Evolutionary conservation across 2,329 filamentous ascomycete genomes (phyloP), one percentile per base, ranked within the genome.

Genomic region (Calonectria pteridis): DNA sequence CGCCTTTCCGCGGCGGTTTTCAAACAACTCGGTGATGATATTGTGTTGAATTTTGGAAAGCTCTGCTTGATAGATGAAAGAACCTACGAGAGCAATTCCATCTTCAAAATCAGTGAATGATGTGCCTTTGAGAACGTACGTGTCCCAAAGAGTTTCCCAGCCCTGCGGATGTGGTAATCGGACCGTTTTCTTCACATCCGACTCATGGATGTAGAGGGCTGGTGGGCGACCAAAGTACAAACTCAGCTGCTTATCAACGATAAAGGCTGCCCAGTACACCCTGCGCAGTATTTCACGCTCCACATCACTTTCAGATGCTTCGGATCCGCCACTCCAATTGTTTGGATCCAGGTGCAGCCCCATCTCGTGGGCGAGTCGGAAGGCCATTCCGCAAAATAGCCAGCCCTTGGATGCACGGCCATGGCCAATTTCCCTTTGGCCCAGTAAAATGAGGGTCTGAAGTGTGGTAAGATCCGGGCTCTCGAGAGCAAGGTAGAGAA

Each of bases 311-410:
- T 87, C 85, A 4, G 81, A 80, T 13, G 82, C 82, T 40, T 87
- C 85, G 5, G 81, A 80, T 10, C 83, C 82, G 26, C 82, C 81
- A 53, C 85, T 83, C 87, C 87, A 89, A 75, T 89, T 88, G 64
- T 83, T 87, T 1, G 88, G 88, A 66, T 89, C 88, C 0, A 89
- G 83, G 75, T 89, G 87, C 20, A 89, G 81, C 0, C 88, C 87
- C 87, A 89, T 89, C 75, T 88, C 87, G 64, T 89, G 87, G 0
- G 87, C 85, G 20, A 89, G 82, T 3, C 88, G 84, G 74, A 88
- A 89, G 7, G 87, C 87, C 87, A 89, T 89, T 51, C 87, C 87
- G 28, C 87, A 88, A 66, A 87, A 88, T 1, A 89, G 80, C 87
- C 87, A 89, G 20, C 87, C 87, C 68, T 88, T 89, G n/a, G 87